Base-by-base conservation (phyloP, 257 asterid genomes). In the Primulina tabacum region DNA sequence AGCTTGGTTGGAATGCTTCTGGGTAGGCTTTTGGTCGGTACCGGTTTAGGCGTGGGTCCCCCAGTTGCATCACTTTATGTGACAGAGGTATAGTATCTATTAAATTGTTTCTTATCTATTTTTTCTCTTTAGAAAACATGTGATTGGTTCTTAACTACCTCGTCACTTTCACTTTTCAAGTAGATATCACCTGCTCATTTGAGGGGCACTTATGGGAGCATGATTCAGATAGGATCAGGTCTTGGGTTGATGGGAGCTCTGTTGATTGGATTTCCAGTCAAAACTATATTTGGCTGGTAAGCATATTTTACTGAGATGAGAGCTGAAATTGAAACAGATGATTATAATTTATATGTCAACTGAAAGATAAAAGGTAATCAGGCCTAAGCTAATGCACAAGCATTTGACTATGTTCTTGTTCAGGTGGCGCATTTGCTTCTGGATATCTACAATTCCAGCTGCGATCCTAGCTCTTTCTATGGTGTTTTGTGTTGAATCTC, bases 401-500 rank as follows among this genome's bases (percentile, higher is more conserved):
- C 73, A 68, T 65, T 75, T 69, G 53, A 62, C 69, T 64, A 71
- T 76, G 66, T 70, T 68, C 74, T 74, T 76, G 43, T 69, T 62
- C 79, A 92, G 97, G 98, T 92, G 98, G 98, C 92, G 96, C 77
- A 68, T 82, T 64, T 92, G 97, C 83, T 92, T 92, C 76, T 90
- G 96, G 97, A 63, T 83, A 65, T 88, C 98, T 64, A 71, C 81
- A 37, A 60, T 90, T 78, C 98, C 98, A 9, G 95, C 98, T 79
- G 80, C 85, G 11, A 18, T 83, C 66, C 89, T 92, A 60, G 91
- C 84, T 72, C 73, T 92, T 69, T 77, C 83, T 33, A 92, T 92
- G 96, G 79, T 77, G 77, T 92, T 87, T 76, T 92, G 98, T 80
- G 97, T 78, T 43, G 98, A 92, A 75, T 90, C 97, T 77, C 98